Percentiles rank a stretch among this genome's conserved stretches.
Conservation (phyloP, 202 grass and related monocot genomes). For the Setaria viridis region DNA sequence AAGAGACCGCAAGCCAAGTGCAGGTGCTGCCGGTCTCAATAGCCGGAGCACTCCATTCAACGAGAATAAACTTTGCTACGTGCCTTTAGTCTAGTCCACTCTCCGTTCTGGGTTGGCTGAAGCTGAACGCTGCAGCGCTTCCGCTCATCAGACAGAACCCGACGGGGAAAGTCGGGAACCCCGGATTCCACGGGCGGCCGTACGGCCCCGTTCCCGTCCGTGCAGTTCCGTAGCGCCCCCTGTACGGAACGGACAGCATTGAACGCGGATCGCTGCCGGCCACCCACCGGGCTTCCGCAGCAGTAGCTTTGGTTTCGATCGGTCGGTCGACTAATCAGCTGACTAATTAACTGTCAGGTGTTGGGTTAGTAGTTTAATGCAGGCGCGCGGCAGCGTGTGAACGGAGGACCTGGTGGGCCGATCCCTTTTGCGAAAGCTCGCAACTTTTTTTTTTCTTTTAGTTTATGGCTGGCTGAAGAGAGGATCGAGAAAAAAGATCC, state of each 20-base stretch:
- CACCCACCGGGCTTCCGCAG: background rate
- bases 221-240: slow-evolving; percentile 38
- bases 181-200: background rate
- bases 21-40: too few species aligned
- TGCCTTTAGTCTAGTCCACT: too few species aligned
- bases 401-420: background rate
- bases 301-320: background rate
- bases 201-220: background rate
- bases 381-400: slow-evolving; percentile 2
- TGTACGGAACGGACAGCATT: slow-evolving; percentile 31
- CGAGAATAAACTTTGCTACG: too few species aligned
- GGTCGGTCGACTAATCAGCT: background rate
- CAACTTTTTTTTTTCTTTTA: background rate
- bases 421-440: background rate
- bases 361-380: background rate
- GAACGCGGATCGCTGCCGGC: background rate
- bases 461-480: background rate
- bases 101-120: too few species aligned
- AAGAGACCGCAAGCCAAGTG: too few species aligned
- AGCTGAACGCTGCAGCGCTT: too few species aligned
- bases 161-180: too few species aligned
- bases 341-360: background rate
- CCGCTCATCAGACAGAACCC: too few species aligned
- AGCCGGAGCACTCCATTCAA: too few species aligned
- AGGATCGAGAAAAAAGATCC: background rate